phyloP scores from a whole-genome alignment of 1,139 yeast genomes.

The Candida freyschussii region DNA sequence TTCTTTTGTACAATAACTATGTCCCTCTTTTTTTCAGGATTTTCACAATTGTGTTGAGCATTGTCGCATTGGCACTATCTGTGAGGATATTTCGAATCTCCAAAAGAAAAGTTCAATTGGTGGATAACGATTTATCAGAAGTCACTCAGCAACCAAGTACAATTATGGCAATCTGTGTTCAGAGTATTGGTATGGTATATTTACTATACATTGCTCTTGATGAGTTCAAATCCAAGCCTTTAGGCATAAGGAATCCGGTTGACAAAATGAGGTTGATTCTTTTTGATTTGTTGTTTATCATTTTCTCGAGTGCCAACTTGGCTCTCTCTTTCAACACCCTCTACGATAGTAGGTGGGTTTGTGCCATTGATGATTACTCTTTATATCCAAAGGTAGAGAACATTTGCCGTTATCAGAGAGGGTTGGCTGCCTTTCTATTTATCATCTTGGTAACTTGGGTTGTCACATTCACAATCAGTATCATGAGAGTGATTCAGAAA shows the following conservation, averaged over 20 bases:
- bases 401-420: slow-evolving; percentile 78
- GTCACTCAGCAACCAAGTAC: slow-evolving; percentile 83
- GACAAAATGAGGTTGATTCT: slow-evolving; percentile 74
- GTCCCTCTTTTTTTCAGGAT: slow-evolving; percentile 75
- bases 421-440: slow-evolving; percentile 73
- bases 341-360: slow-evolving; percentile 80
- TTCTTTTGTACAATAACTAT: slow-evolving; percentile 71
- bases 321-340: slow-evolving; percentile 82
- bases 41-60: slow-evolving; percentile 56
- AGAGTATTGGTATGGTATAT: slow-evolving; percentile 72
- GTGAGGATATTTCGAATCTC: slow-evolving; percentile 56
- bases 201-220: slow-evolving; percentile 80
- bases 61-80: slow-evolving; percentile 64
- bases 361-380: slow-evolving; percentile 36
- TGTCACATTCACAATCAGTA: slow-evolving; percentile 74
- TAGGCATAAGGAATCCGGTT: slow-evolving; percentile 80
- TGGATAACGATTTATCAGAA: slow-evolving; percentile 20
- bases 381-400: slow-evolving; percentile 29
- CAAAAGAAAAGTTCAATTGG: slow-evolving; percentile 21
- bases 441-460: slow-evolving; percentile 79
- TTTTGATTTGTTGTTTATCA: slow-evolving; percentile 80
- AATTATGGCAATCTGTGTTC: slow-evolving; percentile 86
- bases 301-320: slow-evolving; percentile 88
- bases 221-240: slow-evolving; percentile 86
- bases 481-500: slow-evolving; percentile 75